Conservation (phyloP, 306 rosid species). For the Prinsepia uniflora region DNA sequence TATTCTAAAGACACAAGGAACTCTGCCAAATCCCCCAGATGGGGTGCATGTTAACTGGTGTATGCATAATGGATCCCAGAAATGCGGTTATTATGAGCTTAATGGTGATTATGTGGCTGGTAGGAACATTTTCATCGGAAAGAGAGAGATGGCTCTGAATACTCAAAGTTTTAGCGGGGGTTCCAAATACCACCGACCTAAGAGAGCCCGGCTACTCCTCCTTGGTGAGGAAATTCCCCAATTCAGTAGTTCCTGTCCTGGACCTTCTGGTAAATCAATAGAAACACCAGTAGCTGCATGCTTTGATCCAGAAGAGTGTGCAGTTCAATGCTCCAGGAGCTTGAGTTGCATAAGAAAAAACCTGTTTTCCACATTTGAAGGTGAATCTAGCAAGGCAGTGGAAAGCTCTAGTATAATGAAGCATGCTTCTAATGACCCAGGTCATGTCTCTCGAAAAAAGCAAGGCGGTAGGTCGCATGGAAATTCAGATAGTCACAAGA, state of each 20-base stretch:
- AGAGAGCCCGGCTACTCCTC: constrained; percentile 55
- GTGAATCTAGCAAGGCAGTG: constrained; percentile 33
- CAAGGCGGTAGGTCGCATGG: constrained; percentile 35
- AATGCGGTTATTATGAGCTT: constrained; percentile 88
- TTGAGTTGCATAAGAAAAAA: constrained; percentile 55
- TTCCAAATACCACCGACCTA: constrained; percentile 39
- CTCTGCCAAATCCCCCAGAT: constrained; percentile 66
- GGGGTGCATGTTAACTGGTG: constrained; percentile 68
- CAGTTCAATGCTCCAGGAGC: constrained; percentile 46
- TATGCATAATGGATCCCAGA: constrained; percentile 59
- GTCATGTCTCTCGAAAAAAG: constrained; percentile 29
- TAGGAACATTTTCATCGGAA: constrained; percentile 31
- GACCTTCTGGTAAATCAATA: constrained; percentile 22
- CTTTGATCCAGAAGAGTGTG: constrained; percentile 37
- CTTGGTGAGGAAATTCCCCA: constrained; percentile 34
- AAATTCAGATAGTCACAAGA: constrained; percentile 32
- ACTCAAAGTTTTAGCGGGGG: constrained; percentile 35
- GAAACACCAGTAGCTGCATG: constrained; percentile 45
- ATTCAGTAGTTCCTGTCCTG: constrained; percentile 33
- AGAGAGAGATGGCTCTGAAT: constrained; percentile 41
- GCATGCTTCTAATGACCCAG: constrained; percentile 32
- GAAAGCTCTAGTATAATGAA: constrained; percentile 30
- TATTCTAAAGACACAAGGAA: constrained; percentile 76
- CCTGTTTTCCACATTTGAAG: constrained; percentile 43
- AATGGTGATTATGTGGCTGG: constrained; percentile 34